Evolutionary conservation across 176 grass and related monocot species (phyloP), one percentile per base, ranked within the genome.

Genomic region (Oryza meyeriana): DNA sequence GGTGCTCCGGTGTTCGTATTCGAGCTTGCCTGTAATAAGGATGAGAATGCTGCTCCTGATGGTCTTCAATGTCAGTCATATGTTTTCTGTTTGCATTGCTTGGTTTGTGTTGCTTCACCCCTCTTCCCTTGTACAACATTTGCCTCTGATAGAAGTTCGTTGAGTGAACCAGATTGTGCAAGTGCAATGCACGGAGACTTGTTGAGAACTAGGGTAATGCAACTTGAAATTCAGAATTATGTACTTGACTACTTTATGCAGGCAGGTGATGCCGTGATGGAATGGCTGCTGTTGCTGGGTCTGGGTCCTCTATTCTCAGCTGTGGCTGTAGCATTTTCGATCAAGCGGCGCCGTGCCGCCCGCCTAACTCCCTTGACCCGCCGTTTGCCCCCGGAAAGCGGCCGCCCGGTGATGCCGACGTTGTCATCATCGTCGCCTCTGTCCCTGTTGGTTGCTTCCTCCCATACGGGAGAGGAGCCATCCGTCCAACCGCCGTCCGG

Each of bases 331-430:
- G 63, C 39, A 35, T 18, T 71, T 65, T 26, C 57, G 50, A 55
- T 55, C 18, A 55, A 24, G 83, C 20, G 0, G 31, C 25, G 73
- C 26, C 58, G 4, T 57, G 87, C 57, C 64, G 32, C 34, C 78
- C 4, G 87, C 83, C 88, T 66, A 89, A 82, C 78, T 78, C 77
- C 72, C 58, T 86, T 86, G 88, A 78, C 78, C 73, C 83, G 79
- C 59, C 33, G 25, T 35, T 65, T 33, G 36, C 2, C 22, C 22
- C 22, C 22, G 10, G 83, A 81, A 81, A 85, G 65, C 72, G 73
- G 66, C 59, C 42, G 25, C 45, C 1, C 41, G 75, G 79, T 24
- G 78, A 22, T 57, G 87, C 80, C 77, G 40, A 80, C 31, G 82
- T 38, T 59, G 65, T 16, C 82, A 27, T 33, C 76, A 6, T 41